Evolutionary conservation across 805 yeast genomes (phyloP), one percentile per base, ranked within the genome.

Genomic region (Myxozyma vanderwaltii): DNA sequence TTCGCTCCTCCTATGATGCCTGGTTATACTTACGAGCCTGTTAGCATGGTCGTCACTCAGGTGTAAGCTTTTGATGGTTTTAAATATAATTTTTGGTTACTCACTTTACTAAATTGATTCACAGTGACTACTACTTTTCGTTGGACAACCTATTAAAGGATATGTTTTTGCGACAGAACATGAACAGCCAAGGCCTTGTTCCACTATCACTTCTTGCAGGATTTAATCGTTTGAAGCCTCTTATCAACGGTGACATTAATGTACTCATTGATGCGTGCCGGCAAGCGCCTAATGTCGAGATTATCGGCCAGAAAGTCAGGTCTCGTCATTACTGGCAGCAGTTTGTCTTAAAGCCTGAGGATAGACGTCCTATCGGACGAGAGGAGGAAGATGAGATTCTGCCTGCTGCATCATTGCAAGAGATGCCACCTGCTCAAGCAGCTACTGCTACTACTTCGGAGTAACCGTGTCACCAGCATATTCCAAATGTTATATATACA

Each of bases 141-240:
- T 79, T 85, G 51, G 96, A 90, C 68, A 94, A 94, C 74, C 79
- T 94, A 74, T 78, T 86, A 67, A 88, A 90, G 75, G 99, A 94
- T 75, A 77, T 86, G 52, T 92, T 76, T 71, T 79, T 94, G 74
- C 84, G 96, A 74, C 81, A 83, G 65, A 88, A 88, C 69, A 88
- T 92, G 95, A 82, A 86, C 73, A 68, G 80, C 48, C 79, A 83
- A 59, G 97, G 97, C 26, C 85, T 86, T 79, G 80, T 91, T 55
- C 83, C 85, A 35, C 73, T 90, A 58, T 70, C 73, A 4, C 79
- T 83, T 57, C 79, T 90, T 64, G 83, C 89, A 60, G 76, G 79
- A 59, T 91, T 91, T 74, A 84, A 86, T 76, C 82, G 97, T 70
- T 85, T 92, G 67, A 82, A 85, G 70, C 81, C 83, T 59, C 75